Evolutionary conservation across 2,329 filamentous ascomycete genomes (phyloP).

Genomic region (Hirsutella minnesotensis): DNA sequence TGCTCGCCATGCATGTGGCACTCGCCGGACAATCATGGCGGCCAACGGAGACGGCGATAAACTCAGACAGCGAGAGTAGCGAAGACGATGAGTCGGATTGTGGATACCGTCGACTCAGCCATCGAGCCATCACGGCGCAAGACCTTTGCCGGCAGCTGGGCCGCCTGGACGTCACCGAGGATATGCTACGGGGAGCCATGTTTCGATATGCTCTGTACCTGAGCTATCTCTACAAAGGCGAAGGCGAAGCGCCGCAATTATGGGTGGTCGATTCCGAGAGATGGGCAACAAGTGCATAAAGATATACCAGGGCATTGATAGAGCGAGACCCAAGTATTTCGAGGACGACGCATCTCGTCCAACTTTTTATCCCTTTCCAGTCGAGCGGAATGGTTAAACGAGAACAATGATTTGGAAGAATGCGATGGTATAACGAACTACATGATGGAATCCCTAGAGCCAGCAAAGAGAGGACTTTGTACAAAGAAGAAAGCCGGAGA

Average conservation of each 20-base stretch:
- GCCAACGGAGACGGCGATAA: not conserved
- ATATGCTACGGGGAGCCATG: slow-evolving; percentile 13
- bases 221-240: slow-evolving; percentile 16
- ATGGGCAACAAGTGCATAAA: slow-evolving; percentile 5
- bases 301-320: too few relatives aligned
- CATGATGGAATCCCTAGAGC: too few relatives aligned
- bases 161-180: slow-evolving; percentile 11
- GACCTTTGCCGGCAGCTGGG: slow-evolving; percentile 8
- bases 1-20: slow-evolving; percentile 18
- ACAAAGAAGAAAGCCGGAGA: not conserved
- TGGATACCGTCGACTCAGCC: not conserved
- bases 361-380: too few relatives aligned
- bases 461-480: too few relatives aligned
- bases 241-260: slow-evolving; percentile 15
- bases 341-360: too few relatives aligned
- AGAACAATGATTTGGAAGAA: too few relatives aligned
- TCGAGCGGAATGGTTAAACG: too few relatives aligned
- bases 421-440: too few relatives aligned
- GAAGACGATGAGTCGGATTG: slow-evolving; percentile 1
- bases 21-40: slow-evolving; percentile 14
- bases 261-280: slow-evolving; percentile 17
- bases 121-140: slow-evolving; percentile 8
- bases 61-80: slow-evolving; percentile 4
- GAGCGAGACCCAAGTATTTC: too few relatives aligned
- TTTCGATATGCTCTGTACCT: slow-evolving; percentile 24